These are phyloP conservation scores for Lactifluus hygrophoroides DNA, from an alignment of 768 basidiomycete genomes.

Conservation along the genomic window DNA sequence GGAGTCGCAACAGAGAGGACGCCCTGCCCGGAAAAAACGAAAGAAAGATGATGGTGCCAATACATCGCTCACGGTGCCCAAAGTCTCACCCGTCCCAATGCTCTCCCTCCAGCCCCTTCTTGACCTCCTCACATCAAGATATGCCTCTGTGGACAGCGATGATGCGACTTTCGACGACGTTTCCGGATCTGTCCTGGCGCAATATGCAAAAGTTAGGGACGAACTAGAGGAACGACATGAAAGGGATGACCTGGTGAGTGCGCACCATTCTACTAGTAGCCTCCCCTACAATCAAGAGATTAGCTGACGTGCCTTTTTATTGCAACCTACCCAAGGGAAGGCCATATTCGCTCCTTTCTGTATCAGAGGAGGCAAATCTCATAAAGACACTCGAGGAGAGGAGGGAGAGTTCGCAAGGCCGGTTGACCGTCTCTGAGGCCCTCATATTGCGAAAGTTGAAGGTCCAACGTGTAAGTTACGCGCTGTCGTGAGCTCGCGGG, in stretches of 20 bases:
- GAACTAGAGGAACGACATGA: slow-evolving; percentile 3
- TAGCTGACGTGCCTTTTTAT: background rate
- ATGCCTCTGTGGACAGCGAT: slow-evolving; percentile 10
- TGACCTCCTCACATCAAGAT: slow-evolving; percentile 9
- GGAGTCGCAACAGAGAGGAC: background rate
- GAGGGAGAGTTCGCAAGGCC: background rate
- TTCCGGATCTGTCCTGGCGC: background rate
- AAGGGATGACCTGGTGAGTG: slow-evolving; percentile 16
- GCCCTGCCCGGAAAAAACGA: slow-evolving; percentile 1
- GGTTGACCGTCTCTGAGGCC: slow-evolving; percentile 8
- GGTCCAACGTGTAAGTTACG: slow-evolving; percentile 13
- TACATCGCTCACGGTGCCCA: background rate
- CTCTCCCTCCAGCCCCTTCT: slow-evolving; percentile 17
- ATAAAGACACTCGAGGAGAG: slow-evolving; percentile 6
- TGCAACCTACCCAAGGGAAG: slow-evolving; percentile 8
- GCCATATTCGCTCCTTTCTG: slow-evolving; percentile 16
- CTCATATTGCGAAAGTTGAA: slow-evolving; percentile 21
- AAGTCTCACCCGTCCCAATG: background rate
- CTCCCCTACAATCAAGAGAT: background rate
- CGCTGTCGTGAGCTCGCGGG: too few relatives aligned
- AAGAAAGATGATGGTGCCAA: background rate
- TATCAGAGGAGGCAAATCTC: slow-evolving; percentile 4
- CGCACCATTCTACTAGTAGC: background rate
- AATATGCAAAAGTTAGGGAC: slow-evolving; percentile 9
- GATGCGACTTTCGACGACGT: slow-evolving; percentile 12